Conservation (phyloP, 139 green algal species). For the Medakamo hakoo region DNA sequence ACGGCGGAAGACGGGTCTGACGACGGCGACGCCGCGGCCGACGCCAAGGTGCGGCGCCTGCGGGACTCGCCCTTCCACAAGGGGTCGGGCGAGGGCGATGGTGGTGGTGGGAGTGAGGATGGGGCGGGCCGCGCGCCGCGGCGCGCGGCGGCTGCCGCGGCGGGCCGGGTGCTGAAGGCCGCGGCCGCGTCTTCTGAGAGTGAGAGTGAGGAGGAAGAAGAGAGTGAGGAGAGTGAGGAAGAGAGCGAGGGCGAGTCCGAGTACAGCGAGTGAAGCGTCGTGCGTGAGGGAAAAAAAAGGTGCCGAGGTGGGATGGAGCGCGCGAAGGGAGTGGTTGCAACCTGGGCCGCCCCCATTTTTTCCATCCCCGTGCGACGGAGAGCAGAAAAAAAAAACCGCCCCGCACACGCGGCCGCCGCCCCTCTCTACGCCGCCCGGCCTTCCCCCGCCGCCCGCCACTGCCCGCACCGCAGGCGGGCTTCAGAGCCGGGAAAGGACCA, state of each 20-base stretch:
- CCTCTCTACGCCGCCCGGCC: too few relatives aligned
- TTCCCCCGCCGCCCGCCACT: too few relatives aligned
- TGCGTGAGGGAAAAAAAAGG: neutral
- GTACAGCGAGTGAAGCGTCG: neutral
- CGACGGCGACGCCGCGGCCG: neutral
- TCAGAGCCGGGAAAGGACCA: too few relatives aligned
- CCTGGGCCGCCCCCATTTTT: too few relatives aligned
- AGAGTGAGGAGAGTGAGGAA: slow-evolving; percentile 4
- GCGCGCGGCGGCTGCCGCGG: slow-evolving; percentile 2
- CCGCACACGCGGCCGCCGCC: too few relatives aligned
- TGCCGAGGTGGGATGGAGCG: too few relatives aligned
- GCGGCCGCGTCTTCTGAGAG: neutral
- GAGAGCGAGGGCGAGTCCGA: slow-evolving; percentile 1
- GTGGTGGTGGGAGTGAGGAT: too few relatives aligned
- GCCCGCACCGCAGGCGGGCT: too few relatives aligned
- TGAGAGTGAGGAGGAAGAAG: slow-evolving; percentile 1
- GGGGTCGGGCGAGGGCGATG: slow-evolving; percentile 15
- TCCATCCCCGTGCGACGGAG: too few relatives aligned
- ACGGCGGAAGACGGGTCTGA: neutral
- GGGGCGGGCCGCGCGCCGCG: neutral
- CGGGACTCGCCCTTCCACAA: slow-evolving; percentile 38
- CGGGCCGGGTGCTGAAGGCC: neutral
- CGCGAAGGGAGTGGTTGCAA: too few relatives aligned
- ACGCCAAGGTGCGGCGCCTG: slow-evolving; percentile 29
- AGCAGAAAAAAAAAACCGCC: too few relatives aligned